Evolutionary conservation across 2,329 filamentous ascomycete genomes (phyloP).

Genomic region (Thielaviopsis euricoi): DNA sequence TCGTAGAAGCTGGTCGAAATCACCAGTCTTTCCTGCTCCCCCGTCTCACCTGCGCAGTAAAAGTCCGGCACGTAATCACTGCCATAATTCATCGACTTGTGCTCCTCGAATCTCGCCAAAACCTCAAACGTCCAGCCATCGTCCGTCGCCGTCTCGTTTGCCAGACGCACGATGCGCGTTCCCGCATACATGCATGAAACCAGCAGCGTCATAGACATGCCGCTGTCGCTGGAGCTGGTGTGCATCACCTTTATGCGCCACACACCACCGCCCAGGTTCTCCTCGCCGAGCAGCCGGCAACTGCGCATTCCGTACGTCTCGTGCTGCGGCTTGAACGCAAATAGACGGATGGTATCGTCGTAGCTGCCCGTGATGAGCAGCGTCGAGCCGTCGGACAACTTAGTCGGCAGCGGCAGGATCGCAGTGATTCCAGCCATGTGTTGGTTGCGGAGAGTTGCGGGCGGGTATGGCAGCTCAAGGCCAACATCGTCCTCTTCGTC

Average conservation of each 20-base stretch:
- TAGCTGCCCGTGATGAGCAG: slow-evolving; percentile 78
- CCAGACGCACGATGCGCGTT: slow-evolving; percentile 42
- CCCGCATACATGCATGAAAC: slow-evolving; percentile 94
- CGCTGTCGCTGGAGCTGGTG: slow-evolving; percentile 12
- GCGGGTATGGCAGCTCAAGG: slow-evolving; percentile 15
- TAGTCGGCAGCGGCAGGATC: slow-evolving; percentile 51
- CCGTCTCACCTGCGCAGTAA: background rate
- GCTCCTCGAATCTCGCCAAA: slow-evolving; percentile 60
- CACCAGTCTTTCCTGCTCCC: slow-evolving; percentile 21
- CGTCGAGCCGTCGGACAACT: slow-evolving; percentile 26
- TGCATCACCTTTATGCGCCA: slow-evolving; percentile 62
- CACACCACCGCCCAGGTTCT: slow-evolving; percentile 62
- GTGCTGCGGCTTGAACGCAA: slow-evolving; percentile 30
- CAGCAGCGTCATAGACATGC: slow-evolving; percentile 33
- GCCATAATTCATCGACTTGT: slow-evolving; percentile 91
- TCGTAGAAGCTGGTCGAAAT: slow-evolving; percentile 68
- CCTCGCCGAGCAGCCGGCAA: slow-evolving; percentile 40
- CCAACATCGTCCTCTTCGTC: slow-evolving; percentile 3
- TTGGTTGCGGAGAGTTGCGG: slow-evolving; percentile 23
- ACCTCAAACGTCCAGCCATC: slow-evolving; percentile 45
- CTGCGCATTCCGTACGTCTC: slow-evolving; percentile 25
- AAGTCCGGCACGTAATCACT: slow-evolving; percentile 45
- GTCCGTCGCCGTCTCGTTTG: slow-evolving; percentile 18
- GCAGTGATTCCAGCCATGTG: slow-evolving; percentile 79
- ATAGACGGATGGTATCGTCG: slow-evolving; percentile 65